These are phyloP conservation scores for Gossypium trilobum DNA, from an alignment of 441 rosid species.

Conservation along the genomic window DNA sequence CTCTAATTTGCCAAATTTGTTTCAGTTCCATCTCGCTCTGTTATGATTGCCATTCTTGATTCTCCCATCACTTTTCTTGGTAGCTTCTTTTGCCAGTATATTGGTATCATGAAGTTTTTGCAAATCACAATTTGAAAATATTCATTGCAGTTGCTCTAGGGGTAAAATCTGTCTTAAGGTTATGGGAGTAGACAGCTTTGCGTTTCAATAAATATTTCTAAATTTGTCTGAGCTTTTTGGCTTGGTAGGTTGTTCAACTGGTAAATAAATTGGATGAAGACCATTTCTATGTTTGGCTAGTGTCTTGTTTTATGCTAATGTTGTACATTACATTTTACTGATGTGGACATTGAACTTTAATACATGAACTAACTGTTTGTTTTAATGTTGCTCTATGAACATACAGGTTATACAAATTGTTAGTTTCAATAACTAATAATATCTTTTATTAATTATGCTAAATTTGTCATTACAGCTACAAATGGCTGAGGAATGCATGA, in stretches of 20 bases:
- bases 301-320: neutral
- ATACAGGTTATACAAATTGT: neutral
- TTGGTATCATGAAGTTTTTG: neutral
- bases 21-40: neutral
- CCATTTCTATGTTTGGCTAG: neutral
- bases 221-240: neutral
- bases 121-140: neutral
- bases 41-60: neutral
- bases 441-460: neutral
- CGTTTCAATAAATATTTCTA: neutral
- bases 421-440: neutral
- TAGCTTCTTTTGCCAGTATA: neutral
- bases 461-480: slow-evolving; percentile 46
- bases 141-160: neutral
- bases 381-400: neutral
- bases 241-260: neutral
- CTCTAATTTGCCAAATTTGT: neutral
- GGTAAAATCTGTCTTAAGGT: neutral
- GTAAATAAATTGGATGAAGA: neutral
- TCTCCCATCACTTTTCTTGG: neutral
- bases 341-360: slow-evolving; percentile 1
- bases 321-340: neutral
- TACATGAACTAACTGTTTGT: neutral
- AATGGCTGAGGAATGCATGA: slow-evolving; percentile 97
- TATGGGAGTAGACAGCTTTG: neutral